A percentile compares a stretch with the other conserved stretches of the same genome.
Evolutionary conservation across 257 asterid genomes (phyloP).

Genomic region (Thymus mandschuricus): DNA sequence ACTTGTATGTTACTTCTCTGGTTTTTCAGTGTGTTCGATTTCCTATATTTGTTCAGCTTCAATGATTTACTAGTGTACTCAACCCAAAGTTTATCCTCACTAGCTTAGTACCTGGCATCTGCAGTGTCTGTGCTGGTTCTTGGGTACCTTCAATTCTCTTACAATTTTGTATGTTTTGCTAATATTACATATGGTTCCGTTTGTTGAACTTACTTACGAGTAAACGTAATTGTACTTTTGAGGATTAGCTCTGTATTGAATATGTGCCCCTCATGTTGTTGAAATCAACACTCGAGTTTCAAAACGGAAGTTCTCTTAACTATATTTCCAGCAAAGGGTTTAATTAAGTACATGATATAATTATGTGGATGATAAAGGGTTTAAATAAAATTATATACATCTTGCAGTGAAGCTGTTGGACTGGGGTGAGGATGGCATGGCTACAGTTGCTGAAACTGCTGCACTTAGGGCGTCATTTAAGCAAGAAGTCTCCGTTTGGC

Average conservation of each 20-base stretch:
- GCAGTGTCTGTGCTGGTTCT: too few species aligned
- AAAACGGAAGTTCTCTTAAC: not conserved
- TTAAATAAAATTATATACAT: constrained; percentile 12
- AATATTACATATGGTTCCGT: not conserved
- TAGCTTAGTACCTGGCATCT: too few species aligned
- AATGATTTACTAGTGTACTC: too few species aligned
- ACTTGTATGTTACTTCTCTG: too few species aligned
- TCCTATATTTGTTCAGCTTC: too few species aligned
- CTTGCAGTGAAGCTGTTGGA: constrained; percentile 76
- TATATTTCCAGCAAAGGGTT: not conserved
- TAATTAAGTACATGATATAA: not conserved
- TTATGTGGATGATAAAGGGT: not conserved
- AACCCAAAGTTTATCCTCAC: too few species aligned
- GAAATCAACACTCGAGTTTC: not conserved
- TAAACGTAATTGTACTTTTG: not conserved
- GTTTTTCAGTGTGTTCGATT: too few species aligned
- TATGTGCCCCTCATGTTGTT: not conserved
- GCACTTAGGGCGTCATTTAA: constrained; percentile 73
- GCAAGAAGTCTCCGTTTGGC: constrained; percentile 90
- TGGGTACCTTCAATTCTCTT: too few species aligned
- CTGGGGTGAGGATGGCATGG: constrained; percentile 93
- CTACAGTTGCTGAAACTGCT: constrained; percentile 77
- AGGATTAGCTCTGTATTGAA: not conserved
- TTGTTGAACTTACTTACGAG: not conserved
- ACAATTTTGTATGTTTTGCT: not conserved